Conservation (phyloP, 177 flowering plant genomes). For the Telopea speciosissima region DNA sequence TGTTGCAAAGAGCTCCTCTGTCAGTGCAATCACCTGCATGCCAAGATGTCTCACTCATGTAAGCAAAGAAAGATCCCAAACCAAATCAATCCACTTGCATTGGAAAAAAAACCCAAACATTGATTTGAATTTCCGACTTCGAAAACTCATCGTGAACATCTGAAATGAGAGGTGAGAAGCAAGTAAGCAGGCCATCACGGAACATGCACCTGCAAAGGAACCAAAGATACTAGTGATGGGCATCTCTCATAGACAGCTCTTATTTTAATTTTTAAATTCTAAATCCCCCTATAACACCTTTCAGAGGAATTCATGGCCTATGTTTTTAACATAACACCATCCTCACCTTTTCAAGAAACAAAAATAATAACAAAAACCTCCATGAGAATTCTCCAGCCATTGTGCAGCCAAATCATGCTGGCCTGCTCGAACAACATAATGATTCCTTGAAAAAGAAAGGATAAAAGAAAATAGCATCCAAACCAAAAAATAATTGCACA, state of each 20-base stretch:
- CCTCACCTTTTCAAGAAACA: conserved; percentile 45
- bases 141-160: conserved; percentile 60
- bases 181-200: conserved; percentile 64
- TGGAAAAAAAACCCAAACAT: conserved; percentile 9
- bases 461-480: conserved; percentile 11
- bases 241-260: conserved; percentile 23
- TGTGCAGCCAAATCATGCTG: conserved; percentile 28
- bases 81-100: conserved; percentile 5
- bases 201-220: conserved; percentile 91
- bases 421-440: conserved; percentile 47
- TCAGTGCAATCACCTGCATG: conserved; percentile 88
- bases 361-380: conserved; percentile 30
- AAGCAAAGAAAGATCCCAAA: conserved; percentile 3
- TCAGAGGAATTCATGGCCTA: conserved; percentile 18
- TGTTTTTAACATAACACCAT: conserved; percentile 18
- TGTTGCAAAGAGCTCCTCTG: conserved; percentile 88
- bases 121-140: conserved; percentile 38
- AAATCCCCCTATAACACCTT: conserved; percentile 20
- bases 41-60: conserved; percentile 12
- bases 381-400: conserved; percentile 19
- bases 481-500: conserved; percentile 1
- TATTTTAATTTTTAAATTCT: too few relatives aligned
- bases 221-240: conserved; percentile 78
- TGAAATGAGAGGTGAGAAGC: conserved; percentile 55
- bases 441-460: conserved; percentile 31